These are phyloP conservation scores for Alternaria sp. DNA, from an alignment of 2,329 filamentous ascomycete genomes.

Conservation along the genomic window DNA sequence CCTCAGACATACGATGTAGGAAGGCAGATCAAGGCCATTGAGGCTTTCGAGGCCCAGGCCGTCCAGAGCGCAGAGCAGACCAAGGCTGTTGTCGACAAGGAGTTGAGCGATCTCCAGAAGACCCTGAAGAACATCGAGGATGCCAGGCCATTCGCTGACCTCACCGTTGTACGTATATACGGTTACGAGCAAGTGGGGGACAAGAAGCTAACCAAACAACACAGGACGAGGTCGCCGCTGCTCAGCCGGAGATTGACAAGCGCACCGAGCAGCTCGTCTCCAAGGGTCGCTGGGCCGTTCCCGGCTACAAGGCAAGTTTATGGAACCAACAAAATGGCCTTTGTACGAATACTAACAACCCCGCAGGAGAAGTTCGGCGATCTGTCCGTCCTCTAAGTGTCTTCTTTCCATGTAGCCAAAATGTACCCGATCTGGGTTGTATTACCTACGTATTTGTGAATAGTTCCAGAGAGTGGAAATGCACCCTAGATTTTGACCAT, in stretches of 20 bases:
- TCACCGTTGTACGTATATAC: constrained; percentile 84
- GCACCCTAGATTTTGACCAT: constrained; percentile 30
- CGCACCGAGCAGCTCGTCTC: constrained; percentile 93
- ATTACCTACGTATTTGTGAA: constrained; percentile 52
- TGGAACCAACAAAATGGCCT: not conserved
- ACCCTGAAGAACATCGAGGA: constrained; percentile 97
- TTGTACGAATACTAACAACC: constrained; percentile 57
- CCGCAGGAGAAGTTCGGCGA: constrained; percentile 97
- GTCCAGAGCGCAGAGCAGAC: constrained; percentile 96
- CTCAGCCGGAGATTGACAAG: constrained; percentile 96
- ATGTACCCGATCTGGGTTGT: constrained; percentile 47
- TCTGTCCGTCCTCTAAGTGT: constrained; percentile 85
- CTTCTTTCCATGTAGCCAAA: constrained; percentile 36
- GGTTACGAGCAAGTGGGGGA: constrained; percentile 5
- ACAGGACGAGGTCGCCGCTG: constrained; percentile 92
- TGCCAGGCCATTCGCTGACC: constrained; percentile 92
- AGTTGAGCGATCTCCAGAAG: constrained; percentile 92
- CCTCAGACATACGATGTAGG: constrained; percentile 89
- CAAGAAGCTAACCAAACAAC: constrained; percentile 28
- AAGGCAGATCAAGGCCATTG: constrained; percentile 97
- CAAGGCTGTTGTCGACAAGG: constrained; percentile 93
- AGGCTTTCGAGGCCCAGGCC: constrained; percentile 96
- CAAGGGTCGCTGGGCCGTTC: constrained; percentile 97
- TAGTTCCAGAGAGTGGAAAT: constrained; percentile 47
- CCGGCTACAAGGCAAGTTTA: constrained; percentile 91